phyloP scores from a whole-genome alignment of 2,329 filamentous ascomycete genomes.

The Aspergillus tanneri region DNA sequence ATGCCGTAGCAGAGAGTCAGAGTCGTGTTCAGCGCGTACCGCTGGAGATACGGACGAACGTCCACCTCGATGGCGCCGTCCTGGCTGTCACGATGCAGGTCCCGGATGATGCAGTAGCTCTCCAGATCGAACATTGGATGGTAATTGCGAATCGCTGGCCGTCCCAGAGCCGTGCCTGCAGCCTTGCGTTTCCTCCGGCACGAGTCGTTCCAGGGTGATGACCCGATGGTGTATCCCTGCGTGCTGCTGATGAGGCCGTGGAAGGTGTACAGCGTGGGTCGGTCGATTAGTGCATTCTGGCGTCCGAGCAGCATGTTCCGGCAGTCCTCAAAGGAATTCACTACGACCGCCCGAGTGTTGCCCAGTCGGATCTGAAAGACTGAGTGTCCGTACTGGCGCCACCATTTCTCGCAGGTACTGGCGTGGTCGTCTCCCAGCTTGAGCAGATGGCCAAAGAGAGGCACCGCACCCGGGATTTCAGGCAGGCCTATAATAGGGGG shows the following conservation, averaged over 20 bases:
- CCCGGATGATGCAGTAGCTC: conserved; percentile 65
- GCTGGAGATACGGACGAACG: conserved; percentile 65
- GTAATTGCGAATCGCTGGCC: conserved; percentile 68
- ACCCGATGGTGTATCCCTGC: conserved; percentile 74
- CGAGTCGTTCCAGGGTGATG: conserved; percentile 73
- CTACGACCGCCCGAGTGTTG: conserved; percentile 62
- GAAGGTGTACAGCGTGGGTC: conserved; percentile 72
- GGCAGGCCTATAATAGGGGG: conserved; percentile 58
- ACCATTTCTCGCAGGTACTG: conserved; percentile 53
- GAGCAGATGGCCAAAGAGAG: conserved; percentile 59
- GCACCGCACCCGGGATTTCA: conserved; percentile 55
- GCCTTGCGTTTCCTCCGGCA: conserved; percentile 71
- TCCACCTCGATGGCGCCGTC: conserved; percentile 62
- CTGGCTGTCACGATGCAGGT: conserved; percentile 62
- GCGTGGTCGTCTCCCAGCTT: conserved; percentile 58
- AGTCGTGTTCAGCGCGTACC: conserved; percentile 69
- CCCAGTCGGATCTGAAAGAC: conserved; percentile 56
- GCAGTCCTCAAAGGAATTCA: conserved; percentile 70
- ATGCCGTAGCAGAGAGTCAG: conserved; percentile 74
- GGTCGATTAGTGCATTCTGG: conserved; percentile 70
- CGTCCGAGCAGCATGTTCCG: conserved; percentile 67
- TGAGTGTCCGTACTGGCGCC: conserved; percentile 54
- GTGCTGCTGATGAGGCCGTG: conserved; percentile 70
- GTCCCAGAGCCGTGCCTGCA: conserved; percentile 69
- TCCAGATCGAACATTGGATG: conserved; percentile 76